Evolutionary conservation across 202 grass and related monocot species (phyloP).

Genomic region (Brachypodium distachyon): DNA sequence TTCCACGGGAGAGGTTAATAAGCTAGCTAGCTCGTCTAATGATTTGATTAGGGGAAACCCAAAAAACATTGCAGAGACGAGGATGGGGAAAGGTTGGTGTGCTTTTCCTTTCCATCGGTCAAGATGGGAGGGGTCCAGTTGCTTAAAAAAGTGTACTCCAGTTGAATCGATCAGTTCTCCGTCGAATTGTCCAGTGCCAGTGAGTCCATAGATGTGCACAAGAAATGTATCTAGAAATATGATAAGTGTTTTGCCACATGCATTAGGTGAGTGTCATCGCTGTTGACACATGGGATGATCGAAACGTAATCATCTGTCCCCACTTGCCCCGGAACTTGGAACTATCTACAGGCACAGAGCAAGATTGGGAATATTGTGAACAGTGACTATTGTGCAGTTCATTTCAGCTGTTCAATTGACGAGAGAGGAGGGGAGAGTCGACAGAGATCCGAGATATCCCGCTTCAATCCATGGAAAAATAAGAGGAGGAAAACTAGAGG

Average conservation of each 20-base stretch:
- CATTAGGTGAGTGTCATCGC: slow-evolving; percentile 17
- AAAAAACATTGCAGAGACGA: background rate
- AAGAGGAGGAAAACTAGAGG: background rate
- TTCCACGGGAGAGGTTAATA: background rate
- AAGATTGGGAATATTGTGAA: background rate
- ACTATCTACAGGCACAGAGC: too few relatives aligned
- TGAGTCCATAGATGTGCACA: background rate
- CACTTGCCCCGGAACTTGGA: too few relatives aligned
- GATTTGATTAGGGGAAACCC: background rate
- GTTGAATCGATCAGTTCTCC: slow-evolving; percentile 6
- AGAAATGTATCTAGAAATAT: background rate
- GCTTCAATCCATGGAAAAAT: background rate
- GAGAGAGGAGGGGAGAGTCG: too few relatives aligned
- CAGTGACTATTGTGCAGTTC: background rate
- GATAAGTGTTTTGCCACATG: background rate
- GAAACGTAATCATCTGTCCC: too few relatives aligned
- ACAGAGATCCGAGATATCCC: background rate
- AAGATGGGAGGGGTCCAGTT: background rate
- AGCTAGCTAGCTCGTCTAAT: background rate
- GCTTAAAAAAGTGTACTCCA: background rate
- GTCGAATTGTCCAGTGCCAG: background rate
- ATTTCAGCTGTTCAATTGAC: too few relatives aligned
- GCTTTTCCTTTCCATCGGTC: slow-evolving; percentile 45
- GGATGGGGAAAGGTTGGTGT: slow-evolving; percentile 42
- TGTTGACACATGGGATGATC: slow-evolving; percentile 11